phyloP scores from a whole-genome alignment of 768 basidiomycete species.

The Tricholoma furcatifolium region DNA sequence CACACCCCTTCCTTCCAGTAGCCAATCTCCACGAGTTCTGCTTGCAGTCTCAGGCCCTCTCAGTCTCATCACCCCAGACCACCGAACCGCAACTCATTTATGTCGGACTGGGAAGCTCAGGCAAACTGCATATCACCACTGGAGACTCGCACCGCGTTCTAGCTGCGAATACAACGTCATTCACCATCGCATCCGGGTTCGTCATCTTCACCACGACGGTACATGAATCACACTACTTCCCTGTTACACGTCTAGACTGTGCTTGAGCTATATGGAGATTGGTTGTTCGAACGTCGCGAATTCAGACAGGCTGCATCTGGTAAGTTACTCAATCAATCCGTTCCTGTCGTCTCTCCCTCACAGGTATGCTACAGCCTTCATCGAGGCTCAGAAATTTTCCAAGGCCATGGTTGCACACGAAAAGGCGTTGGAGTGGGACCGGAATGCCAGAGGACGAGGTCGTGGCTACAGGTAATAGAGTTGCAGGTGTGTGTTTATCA shows the following conservation, averaged over 20 bases:
- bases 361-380: constrained; percentile 54
- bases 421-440: constrained; percentile 79
- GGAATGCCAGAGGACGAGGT: constrained; percentile 55
- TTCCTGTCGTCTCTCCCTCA: background rate
- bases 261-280: constrained; percentile 77
- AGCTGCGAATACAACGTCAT: constrained; percentile 65
- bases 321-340: constrained; percentile 30
- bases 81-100: constrained; percentile 32
- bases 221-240: constrained; percentile 78
- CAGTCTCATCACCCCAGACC: constrained; percentile 13
- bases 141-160: constrained; percentile 33
- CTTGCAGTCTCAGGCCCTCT: constrained; percentile 37
- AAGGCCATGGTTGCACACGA: constrained; percentile 91
- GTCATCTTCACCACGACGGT: constrained; percentile 82
- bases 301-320: constrained; percentile 83
- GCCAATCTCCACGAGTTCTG: constrained; percentile 63
- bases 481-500: constrained; percentile 61
- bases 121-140: constrained; percentile 59
- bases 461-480: constrained; percentile 64
- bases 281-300: constrained; percentile 83
- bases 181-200: constrained; percentile 69
- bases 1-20: constrained; percentile 42
- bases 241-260: constrained; percentile 56
- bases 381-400: constrained; percentile 55
- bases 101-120: constrained; percentile 63